Evolutionary conservation across 208 protist species (phyloP), one percentile per base, ranked within the genome.

Genomic region (Plasmodiophora brassicae): DNA sequence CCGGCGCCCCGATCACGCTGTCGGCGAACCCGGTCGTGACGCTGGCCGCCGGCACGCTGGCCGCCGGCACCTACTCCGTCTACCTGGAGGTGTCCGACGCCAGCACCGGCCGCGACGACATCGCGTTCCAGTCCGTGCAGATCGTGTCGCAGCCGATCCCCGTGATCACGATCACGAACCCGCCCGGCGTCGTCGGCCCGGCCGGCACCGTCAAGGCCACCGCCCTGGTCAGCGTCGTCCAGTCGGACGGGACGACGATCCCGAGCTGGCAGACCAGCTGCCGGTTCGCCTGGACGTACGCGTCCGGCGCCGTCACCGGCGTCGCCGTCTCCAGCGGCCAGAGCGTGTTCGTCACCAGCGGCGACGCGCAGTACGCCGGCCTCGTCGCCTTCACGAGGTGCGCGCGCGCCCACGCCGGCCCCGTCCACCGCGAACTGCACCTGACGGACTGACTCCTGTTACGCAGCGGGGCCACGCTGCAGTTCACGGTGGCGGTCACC

Each of bases 91-190:
- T 78, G n/a, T 36, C 65, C n/a, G 65, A 78, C n/a, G 65, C 32
- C n/a, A 32, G 5, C n/a, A 38, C 65, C 14, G 65, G 65, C 41
- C 65, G 65, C 32, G 32, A n/a, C 5, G 14, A 78, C 32, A 44
- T 38, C 10, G n/a, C 65, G 10, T 38, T 44, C 32, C 32, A n/a
- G 32, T 5, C 41, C 5, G 20, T 78, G 14, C 32, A 78, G n/a
- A 78, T 78, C n/a, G 65, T 78, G 65, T 78, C 65, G n/a, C 20
- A 8, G 14, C 65, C 65, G n/a, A 78, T 78, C n/a, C 65, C 65
- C 10, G 41, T 44, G 65, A 32, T 78, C 65, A 78, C 65, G 65
- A 78, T 78, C n/a, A 8, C n/a, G 5, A 5, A 8, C 14, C 32
- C 65, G 32, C 65, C 65, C 20, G 65, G 65, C n/a, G 32, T n/a